Conservation (phyloP, 2,329 filamentous ascomycete species). For the Onygenales sp. region DNA sequence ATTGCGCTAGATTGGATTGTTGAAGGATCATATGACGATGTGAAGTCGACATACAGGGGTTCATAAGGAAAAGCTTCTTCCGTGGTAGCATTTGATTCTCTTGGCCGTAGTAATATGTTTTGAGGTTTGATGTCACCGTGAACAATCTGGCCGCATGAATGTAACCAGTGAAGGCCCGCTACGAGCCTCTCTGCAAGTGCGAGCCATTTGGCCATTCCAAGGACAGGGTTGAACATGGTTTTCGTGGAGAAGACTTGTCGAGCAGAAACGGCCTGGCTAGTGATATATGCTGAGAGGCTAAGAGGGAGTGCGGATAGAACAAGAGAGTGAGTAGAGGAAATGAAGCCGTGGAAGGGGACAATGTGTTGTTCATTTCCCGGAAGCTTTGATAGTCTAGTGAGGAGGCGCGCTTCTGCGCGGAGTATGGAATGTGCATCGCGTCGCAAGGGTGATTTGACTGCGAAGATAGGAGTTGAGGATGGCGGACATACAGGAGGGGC, state of each 20-base stretch:
- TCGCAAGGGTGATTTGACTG: conserved; percentile 36
- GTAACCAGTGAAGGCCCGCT: conserved; percentile 34
- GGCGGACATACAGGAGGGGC: conserved; percentile 18
- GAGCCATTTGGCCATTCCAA: conserved; percentile 31
- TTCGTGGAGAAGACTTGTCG: conserved; percentile 26
- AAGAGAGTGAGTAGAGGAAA: conserved; percentile 28
- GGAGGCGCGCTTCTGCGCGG: conserved; percentile 31
- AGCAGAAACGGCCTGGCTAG: conserved; percentile 21
- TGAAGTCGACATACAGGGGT: conserved; percentile 37
- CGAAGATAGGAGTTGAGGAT: conserved; percentile 22
- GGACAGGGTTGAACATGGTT: conserved; percentile 38
- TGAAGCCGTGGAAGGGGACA: conserved; percentile 37
- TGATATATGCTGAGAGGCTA: conserved; percentile 33
- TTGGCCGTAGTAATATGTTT: conserved; percentile 32
- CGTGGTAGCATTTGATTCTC: conserved; percentile 1
- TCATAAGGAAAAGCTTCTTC: conserved; percentile 25
- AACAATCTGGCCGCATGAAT: conserved; percentile 29
- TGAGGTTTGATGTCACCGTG: conserved; percentile 42
- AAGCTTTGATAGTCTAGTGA: conserved; percentile 29
- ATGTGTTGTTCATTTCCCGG: conserved; percentile 26
- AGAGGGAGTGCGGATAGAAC: conserved; percentile 37
- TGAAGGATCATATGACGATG: conserved; percentile 26
- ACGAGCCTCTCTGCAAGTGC: conserved; percentile 32
- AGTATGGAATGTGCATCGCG: conserved; percentile 33
- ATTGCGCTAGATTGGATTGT: conserved; percentile 4